Conservation (phyloP, 306 rosid genomes). For the Acacia confusa region DNA sequence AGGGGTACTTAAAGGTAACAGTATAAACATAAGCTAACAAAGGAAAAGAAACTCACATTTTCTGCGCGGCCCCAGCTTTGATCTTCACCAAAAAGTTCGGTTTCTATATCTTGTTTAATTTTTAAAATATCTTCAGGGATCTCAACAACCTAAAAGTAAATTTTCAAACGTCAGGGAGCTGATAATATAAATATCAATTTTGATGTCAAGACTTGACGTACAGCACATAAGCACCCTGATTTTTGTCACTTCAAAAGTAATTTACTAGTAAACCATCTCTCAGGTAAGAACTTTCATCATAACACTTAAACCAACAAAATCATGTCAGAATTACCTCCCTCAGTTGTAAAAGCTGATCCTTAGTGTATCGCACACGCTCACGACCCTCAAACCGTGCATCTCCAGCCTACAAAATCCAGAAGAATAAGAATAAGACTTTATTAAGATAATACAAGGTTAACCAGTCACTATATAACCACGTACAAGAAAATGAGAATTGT, state of each 20-base stretch:
- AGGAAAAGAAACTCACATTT: constrained; percentile 49
- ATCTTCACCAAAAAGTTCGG: constrained; percentile 83
- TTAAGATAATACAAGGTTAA: constrained; percentile 1
- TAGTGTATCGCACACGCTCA: constrained; percentile 71
- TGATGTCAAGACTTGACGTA: neutral
- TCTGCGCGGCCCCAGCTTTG: constrained; percentile 81
- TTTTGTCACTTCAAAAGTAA: neutral
- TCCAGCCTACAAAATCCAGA: constrained; percentile 59
- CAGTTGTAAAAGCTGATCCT: constrained; percentile 73
- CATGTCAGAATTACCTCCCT: constrained; percentile 58
- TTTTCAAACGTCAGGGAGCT: neutral
- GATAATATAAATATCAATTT: constrained; percentile 12
- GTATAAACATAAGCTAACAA: constrained; percentile 2
- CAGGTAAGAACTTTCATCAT: neutral
- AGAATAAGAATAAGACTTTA: constrained; percentile 20
- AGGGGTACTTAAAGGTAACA: neutral
- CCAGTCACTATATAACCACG: constrained; percentile 13
- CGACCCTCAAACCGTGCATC: constrained; percentile 86
- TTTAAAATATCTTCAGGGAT: constrained; percentile 66
- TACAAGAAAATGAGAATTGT: constrained; percentile 3
- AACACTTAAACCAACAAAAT: constrained; percentile 1
- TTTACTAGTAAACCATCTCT: neutral
- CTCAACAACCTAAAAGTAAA: constrained; percentile 56
- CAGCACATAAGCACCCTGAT: neutral
- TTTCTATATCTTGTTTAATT: constrained; percentile 72